phyloP scores from a whole-genome alignment of 345 rosid genomes.

The Hypericum androsaemum region DNA sequence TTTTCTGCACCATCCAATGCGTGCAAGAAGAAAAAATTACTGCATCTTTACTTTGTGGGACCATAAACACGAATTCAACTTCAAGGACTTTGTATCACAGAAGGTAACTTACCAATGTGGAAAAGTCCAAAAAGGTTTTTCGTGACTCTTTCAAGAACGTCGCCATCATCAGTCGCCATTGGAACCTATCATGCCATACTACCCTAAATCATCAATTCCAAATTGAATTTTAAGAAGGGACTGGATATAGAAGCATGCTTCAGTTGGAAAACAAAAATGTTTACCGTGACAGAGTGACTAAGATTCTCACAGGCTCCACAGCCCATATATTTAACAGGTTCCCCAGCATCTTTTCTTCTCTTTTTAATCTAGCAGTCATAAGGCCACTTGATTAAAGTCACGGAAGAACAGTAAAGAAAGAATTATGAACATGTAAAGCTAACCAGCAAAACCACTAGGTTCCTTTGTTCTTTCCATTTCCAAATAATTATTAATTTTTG shows the following conservation, averaged over 20 bases:
- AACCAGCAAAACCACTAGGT: too few species aligned
- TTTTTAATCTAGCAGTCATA: slow-evolving; percentile 48
- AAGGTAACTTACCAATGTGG: slow-evolving; percentile 42
- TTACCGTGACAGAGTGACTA: slow-evolving; percentile 77
- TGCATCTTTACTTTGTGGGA: not conserved
- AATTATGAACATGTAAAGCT: too few species aligned
- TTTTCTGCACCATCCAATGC: too few species aligned
- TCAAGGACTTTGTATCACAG: not conserved
- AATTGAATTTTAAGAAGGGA: not conserved
- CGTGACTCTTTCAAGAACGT: slow-evolving; percentile 67
- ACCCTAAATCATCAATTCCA: not conserved
- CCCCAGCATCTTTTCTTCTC: slow-evolving; percentile 68
- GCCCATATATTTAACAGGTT: slow-evolving; percentile 90
- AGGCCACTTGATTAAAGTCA: too few species aligned
- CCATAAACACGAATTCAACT: not conserved
- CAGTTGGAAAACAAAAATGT: not conserved
- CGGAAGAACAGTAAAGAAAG: too few species aligned
- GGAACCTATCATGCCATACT: slow-evolving; percentile 43
- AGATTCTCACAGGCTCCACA: slow-evolving; percentile 80
- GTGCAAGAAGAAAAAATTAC: not conserved
- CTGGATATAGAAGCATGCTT: not conserved
- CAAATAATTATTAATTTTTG: too few species aligned
- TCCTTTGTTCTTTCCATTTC: too few species aligned
- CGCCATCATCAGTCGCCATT: slow-evolving; percentile 64
- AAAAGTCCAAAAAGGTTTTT: slow-evolving; percentile 72